Percentiles rank a stretch among this genome's conserved stretches.
Evolutionary conservation across 192 early-diverging fungal genomes (phyloP).

Genomic region (Borealophlyctis nickersoniae): DNA sequence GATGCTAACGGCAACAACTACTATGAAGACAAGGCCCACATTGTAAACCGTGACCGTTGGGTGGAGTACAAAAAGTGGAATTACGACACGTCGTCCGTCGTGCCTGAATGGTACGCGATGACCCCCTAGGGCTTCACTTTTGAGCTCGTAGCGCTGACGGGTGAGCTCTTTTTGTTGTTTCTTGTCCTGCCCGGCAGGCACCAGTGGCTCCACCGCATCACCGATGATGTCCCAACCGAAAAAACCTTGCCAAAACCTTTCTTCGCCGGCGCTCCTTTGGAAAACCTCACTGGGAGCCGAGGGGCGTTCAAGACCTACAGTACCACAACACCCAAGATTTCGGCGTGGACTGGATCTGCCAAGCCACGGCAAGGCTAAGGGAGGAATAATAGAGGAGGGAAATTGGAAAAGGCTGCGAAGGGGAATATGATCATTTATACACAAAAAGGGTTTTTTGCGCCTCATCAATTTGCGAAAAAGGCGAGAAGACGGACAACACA

Average conservation of each 20-base stretch:
- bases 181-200: constrained; percentile 31
- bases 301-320: constrained; percentile 52
- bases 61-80: constrained; percentile 54
- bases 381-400: too few relatives aligned
- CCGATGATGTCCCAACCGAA: constrained; percentile 48
- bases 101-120: constrained; percentile 53
- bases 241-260: constrained; percentile 43
- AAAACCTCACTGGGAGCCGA: constrained; percentile 45
- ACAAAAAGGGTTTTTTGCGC: too few relatives aligned
- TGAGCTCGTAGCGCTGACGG: background rate
- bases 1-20: constrained; percentile 52
- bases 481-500: too few relatives aligned
- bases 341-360: constrained; percentile 32
- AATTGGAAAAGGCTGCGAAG: too few relatives aligned
- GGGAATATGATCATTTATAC: too few relatives aligned
- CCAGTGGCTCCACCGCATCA: constrained; percentile 52
- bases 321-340: constrained; percentile 45
- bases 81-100: constrained; percentile 48
- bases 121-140: background rate
- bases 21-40: constrained; percentile 48
- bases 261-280: constrained; percentile 29
- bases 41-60: constrained; percentile 45
- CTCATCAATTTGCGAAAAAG: too few relatives aligned
- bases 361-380: constrained; percentile 34
- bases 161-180: background rate